Evolutionary conservation across 495 filamentous ascomycete genomes (phyloP).

Genomic region (Penicillium subrubescens): DNA sequence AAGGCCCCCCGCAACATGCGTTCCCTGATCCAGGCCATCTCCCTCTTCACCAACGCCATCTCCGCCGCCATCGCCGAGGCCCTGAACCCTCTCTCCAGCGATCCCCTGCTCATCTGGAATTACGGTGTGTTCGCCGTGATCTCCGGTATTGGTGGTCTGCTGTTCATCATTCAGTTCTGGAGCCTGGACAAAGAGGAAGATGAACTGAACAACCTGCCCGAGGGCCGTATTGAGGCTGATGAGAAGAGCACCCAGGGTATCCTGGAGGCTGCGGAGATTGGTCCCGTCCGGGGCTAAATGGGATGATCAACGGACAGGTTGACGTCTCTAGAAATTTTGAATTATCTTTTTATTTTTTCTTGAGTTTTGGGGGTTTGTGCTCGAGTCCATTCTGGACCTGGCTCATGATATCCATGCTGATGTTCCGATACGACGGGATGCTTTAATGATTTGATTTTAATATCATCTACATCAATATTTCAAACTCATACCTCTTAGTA

Average conservation of each 20-base stretch:
- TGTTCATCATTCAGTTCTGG: slow-evolving; percentile 61
- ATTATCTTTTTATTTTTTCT: neutral
- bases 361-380: neutral
- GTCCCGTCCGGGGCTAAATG: slow-evolving; percentile 18
- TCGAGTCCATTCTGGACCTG: neutral
- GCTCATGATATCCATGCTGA: slow-evolving; percentile 6
- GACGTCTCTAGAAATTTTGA: neutral
- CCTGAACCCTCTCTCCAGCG: slow-evolving; percentile 59
- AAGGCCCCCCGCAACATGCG: slow-evolving; percentile 83
- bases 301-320: neutral
- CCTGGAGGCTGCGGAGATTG: slow-evolving; percentile 20
- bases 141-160: slow-evolving; percentile 54
- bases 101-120: slow-evolving; percentile 67
- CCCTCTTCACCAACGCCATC: slow-evolving; percentile 70
- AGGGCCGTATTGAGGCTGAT: slow-evolving; percentile 21
- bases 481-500: neutral
- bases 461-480: neutral
- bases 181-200: slow-evolving; percentile 65
- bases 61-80: slow-evolving; percentile 64
- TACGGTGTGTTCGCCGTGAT: slow-evolving; percentile 67
- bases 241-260: slow-evolving; percentile 14
- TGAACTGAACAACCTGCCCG: slow-evolving; percentile 55
- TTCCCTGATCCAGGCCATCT: slow-evolving; percentile 67
- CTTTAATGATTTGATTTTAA: slow-evolving; percentile 2
- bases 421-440: neutral